Evolutionary conservation across 1,284 basidiomycete genomes (phyloP), one percentile per base, ranked within the genome.

Genomic region (Heterobasidion annosum): DNA sequence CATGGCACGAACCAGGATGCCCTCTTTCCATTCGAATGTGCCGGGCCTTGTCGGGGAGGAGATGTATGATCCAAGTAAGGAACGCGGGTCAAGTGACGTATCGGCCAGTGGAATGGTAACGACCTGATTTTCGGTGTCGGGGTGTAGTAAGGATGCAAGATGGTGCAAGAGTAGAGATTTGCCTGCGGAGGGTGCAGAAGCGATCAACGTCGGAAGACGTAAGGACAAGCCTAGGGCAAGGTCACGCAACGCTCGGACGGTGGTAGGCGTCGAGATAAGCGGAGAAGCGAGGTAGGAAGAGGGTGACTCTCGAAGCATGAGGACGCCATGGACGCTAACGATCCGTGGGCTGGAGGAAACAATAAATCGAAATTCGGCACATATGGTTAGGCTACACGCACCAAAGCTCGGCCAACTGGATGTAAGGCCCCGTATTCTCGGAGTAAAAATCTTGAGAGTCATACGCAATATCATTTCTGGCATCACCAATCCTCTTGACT

Each of bases 11-110:
- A 96, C 86, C 48, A 99, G 76, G 0, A 95, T 89, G 10, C 97
- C 97, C 62, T 99, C 95, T 67, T 91, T 91, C 90, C 95, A 99
- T 64, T 96, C 92, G 62, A 99, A 99, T 0, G 85, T 85, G 9
- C 97, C 97, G 0, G 93, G 88, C 43, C 83, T 81, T 1, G 81
- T 86, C 0, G 89, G 77, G 0, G 95, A 98, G 1, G 96, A 97
- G 2, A 93, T 76, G 58, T 98, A 97, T 1, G 93, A 96, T 6
- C 97, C 97, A 35, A 99, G 79, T 1, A 99, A 79, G 1, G 93
- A 88, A 50, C 97, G 91, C 37, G 96, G 88, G 65, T 99, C 97
- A 53, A 99, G 80, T 1, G 91, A 97, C 0, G 93, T 94, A 62
- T 97, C 95, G 5, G 93, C 92, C 42, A 98, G 84, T 58, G 97